phyloP scores from a whole-genome alignment of 2,329 filamentous ascomycete genomes.

The Talaromyces sp. region DNA sequence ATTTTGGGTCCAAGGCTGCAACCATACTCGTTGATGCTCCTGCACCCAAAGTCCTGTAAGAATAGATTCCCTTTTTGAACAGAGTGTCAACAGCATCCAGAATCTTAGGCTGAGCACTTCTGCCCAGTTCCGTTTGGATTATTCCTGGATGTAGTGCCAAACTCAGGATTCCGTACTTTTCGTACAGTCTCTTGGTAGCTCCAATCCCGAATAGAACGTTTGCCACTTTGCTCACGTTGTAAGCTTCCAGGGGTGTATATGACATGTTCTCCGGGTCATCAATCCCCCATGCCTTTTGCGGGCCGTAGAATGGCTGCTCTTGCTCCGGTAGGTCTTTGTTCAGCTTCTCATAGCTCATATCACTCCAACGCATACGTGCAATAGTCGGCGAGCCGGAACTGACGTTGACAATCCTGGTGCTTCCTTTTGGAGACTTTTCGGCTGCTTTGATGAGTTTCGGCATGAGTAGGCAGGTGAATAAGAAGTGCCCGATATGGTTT shows the following conservation, averaged over 20 bases:
- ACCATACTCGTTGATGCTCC: constrained; percentile 41
- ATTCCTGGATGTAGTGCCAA: constrained; percentile 27
- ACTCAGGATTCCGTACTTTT: constrained; percentile 20
- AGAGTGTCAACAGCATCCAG: neutral
- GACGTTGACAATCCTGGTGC: constrained; percentile 27
- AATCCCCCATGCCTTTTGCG: constrained; percentile 12
- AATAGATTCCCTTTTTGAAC: constrained; percentile 3
- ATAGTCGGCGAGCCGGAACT: constrained; percentile 22
- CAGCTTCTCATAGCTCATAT: constrained; percentile 29
- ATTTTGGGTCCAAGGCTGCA: constrained; percentile 41
- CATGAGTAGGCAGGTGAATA: constrained; percentile 28
- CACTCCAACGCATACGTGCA: constrained; percentile 28
- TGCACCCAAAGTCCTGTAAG: constrained; percentile 37
- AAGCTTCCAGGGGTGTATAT: constrained; percentile 15
- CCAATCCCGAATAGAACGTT: constrained; percentile 42
- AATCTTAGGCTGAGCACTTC: neutral
- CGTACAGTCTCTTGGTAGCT: constrained; percentile 23
- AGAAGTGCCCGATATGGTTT: constrained; percentile 39
- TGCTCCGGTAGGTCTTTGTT: constrained; percentile 16
- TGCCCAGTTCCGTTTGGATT: constrained; percentile 6
- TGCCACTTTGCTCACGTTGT: constrained; percentile 38
- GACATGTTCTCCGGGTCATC: neutral
- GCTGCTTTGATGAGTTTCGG: constrained; percentile 16
- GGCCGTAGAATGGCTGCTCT: constrained; percentile 25
- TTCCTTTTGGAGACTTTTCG: constrained; percentile 10